Percentiles rank a stretch among this genome's conserved stretches.
phyloP scores from a whole-genome alignment of 805 yeast genomes.

The Debaryomyces hansenii region DNA sequence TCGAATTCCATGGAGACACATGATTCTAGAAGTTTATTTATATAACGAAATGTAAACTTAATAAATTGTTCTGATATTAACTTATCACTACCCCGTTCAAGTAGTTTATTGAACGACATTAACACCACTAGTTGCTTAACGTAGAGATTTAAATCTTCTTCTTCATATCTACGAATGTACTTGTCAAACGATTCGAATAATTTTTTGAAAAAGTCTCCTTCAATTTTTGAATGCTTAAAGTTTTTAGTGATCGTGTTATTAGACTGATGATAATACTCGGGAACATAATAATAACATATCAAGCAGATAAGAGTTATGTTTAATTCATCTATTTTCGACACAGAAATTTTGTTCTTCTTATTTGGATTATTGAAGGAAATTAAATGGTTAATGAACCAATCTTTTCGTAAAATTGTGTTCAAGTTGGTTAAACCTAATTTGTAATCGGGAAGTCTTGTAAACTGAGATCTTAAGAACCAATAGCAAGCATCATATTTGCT shows the following conservation, averaged over 20 bases:
- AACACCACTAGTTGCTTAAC: conserved; percentile 24
- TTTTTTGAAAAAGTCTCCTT: conserved; percentile 20
- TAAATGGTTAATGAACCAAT: conserved; percentile 30
- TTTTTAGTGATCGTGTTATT: conserved; percentile 22
- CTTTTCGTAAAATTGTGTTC: conserved; percentile 33
- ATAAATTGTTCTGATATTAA: conserved; percentile 11
- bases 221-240: conserved; percentile 22
- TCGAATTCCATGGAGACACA: conserved; percentile 2
- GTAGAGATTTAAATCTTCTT: conserved; percentile 13
- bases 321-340: conserved; percentile 12
- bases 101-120: conserved; percentile 19
- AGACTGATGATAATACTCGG: conserved; percentile 25
- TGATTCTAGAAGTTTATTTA: conserved; percentile 17
- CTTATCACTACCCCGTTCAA: conserved; percentile 6
- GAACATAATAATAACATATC: conserved; percentile 43
- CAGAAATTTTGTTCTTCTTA: conserved; percentile 14
- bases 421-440: conserved; percentile 50
- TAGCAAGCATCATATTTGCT: conserved; percentile 49
- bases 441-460: conserved; percentile 50
- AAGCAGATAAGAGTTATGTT: conserved; percentile 33
- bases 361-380: background rate
- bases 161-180: conserved; percentile 6
- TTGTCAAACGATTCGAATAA: conserved; percentile 11
- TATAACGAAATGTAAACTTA: conserved; percentile 18
- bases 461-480: conserved; percentile 56